Conservation (phyloP, 2,329 filamentous ascomycete species). For the Pyricularia pennisetigena region DNA sequence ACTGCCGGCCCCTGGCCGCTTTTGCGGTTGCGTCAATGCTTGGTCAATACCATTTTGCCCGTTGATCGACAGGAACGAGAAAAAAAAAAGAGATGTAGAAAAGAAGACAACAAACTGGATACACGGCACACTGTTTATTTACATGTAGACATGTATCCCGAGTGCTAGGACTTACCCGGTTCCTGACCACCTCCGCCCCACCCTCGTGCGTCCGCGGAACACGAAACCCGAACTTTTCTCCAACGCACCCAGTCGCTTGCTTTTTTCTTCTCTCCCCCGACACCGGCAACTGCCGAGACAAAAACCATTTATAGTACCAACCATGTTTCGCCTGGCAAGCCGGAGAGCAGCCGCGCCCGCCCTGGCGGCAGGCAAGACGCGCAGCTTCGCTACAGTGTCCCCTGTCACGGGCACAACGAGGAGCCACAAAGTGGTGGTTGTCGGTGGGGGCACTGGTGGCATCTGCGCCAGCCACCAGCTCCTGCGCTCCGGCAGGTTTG, state of each 20-base stretch:
- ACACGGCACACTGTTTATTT: not conserved
- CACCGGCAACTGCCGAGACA: not conserved
- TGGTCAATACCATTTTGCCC: not conserved
- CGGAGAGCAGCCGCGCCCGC: not conserved
- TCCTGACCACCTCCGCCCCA: not conserved
- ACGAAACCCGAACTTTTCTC: not conserved
- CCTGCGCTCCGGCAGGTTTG: conserved; percentile 45
- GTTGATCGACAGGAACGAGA: not conserved
- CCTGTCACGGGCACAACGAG: conserved; percentile 12
- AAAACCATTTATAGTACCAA: not conserved
- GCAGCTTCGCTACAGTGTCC: not conserved
- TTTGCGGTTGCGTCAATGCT: conserved; percentile 6
- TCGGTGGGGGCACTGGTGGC: conserved; percentile 59
- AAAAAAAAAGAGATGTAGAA: not conserved
- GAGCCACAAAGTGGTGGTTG: conserved; percentile 54
- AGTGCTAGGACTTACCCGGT: not conserved
- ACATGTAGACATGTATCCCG: not conserved
- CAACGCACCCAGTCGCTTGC: not conserved
- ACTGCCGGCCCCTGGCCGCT: conserved; percentile 4
- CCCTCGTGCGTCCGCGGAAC: not conserved
- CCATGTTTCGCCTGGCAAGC: not conserved
- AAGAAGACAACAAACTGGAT: not conserved
- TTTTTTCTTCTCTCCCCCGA: not conserved
- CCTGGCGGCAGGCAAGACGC: not conserved
- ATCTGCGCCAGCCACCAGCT: conserved; percentile 59